These are phyloP conservation scores for Lentinula aciculospora DNA, from an alignment of 768 basidiomycete genomes.

Conservation along the genomic window DNA sequence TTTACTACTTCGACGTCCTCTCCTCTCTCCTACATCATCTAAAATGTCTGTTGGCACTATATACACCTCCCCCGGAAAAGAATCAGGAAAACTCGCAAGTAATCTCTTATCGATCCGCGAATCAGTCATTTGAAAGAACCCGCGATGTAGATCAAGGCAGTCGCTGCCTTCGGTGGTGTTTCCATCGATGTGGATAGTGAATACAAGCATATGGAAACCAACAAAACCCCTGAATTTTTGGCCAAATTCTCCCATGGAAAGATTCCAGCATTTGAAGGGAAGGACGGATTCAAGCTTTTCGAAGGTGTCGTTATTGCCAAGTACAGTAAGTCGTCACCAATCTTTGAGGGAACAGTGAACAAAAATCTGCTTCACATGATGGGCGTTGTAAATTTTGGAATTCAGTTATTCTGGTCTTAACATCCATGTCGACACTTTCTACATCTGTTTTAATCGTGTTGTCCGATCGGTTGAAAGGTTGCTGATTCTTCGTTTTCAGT, in stretches of 20 bases:
- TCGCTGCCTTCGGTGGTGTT: constrained; percentile 55
- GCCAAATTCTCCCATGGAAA: constrained; percentile 73
- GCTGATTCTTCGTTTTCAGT: constrained; percentile 46
- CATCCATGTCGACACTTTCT: constrained; percentile 44
- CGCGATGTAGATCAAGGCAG: constrained; percentile 40
- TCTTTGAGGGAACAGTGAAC: background rate
- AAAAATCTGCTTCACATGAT: constrained; percentile 19
- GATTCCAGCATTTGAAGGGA: constrained; percentile 76
- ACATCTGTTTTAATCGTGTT: constrained; percentile 13
- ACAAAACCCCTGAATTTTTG: constrained; percentile 65
- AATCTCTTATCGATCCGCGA: constrained; percentile 7
- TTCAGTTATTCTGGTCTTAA: constrained; percentile 78
- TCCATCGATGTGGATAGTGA: constrained; percentile 42
- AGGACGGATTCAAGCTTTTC: constrained; percentile 72
- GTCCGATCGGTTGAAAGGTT: constrained; percentile 12
- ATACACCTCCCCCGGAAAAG: constrained; percentile 41
- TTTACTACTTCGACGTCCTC: background rate
- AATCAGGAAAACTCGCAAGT: constrained; percentile 45
- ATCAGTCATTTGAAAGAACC: background rate
- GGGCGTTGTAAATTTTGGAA: constrained; percentile 27
- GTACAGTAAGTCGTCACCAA: constrained; percentile 63
- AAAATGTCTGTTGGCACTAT: constrained; percentile 54
- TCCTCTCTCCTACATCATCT: constrained; percentile 15
- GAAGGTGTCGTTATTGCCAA: constrained; percentile 80
- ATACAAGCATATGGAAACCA: constrained; percentile 60